Percentiles rank a stretch among this genome's conserved stretches.
phyloP scores from a whole-genome alignment of 208 protist species.

The Trichomonas vaginalis region DNA sequence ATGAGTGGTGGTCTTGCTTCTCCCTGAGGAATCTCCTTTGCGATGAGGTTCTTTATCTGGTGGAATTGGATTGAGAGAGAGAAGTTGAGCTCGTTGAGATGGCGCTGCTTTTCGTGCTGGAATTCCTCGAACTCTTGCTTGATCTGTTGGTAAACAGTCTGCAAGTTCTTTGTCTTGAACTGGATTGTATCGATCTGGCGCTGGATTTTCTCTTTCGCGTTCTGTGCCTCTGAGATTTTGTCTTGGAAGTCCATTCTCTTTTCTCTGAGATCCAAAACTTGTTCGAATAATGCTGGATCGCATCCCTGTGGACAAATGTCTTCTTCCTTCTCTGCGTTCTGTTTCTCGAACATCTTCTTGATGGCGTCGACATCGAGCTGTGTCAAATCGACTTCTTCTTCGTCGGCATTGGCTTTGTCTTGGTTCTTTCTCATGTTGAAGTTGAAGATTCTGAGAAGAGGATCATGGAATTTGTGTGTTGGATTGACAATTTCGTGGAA shows the following conservation, averaged over 20 bases:
- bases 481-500: constrained; percentile 22
- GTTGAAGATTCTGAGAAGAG: constrained; percentile 38
- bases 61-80: constrained; percentile 46
- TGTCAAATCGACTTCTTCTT: constrained; percentile 24
- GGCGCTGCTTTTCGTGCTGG: constrained; percentile 66
- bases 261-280: constrained; percentile 63
- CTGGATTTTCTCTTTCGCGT: constrained; percentile 45
- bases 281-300: constrained; percentile 55
- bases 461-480: constrained; percentile 11
- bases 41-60: constrained; percentile 24
- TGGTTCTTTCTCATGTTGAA: constrained; percentile 50
- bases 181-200: constrained; percentile 49
- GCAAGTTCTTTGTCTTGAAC: constrained; percentile 46
- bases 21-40: not conserved
- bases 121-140: constrained; percentile 59
- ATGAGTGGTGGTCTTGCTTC: not conserved
- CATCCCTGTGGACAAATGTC: constrained; percentile 55
- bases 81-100: constrained; percentile 75
- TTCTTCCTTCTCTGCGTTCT: constrained; percentile 36
- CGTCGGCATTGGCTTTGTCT: constrained; percentile 59
- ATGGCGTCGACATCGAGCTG: constrained; percentile 24
- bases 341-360: constrained; percentile 25
- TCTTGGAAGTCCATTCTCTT: constrained; percentile 65
- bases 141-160: constrained; percentile 41
- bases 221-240: constrained; percentile 52